Evolutionary conservation across 2,329 filamentous ascomycete genomes (phyloP).

Genomic region (Neonectria sp.): DNA sequence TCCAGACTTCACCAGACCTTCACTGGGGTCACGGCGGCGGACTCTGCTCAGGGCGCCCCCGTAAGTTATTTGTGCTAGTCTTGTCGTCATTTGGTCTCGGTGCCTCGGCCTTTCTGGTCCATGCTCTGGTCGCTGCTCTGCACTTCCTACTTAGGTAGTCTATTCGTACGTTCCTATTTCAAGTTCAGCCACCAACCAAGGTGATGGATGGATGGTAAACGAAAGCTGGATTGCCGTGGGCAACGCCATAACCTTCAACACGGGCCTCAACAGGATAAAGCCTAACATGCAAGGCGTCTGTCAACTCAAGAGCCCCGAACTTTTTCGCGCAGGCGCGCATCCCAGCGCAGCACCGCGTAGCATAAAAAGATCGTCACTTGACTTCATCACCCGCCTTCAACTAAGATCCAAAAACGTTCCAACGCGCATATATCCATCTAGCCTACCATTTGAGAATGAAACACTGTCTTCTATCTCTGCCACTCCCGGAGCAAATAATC

Average conservation of each 20-base stretch:
- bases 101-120: neutral
- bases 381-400: conserved; percentile 18
- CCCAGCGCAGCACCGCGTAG: conserved; percentile 10
- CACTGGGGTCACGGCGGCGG: neutral
- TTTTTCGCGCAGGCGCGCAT: neutral
- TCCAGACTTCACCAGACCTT: conserved; percentile 14
- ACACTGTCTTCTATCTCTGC: neutral
- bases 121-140: too few species aligned
- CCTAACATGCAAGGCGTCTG: neutral
- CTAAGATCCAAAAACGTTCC: conserved; percentile 23
- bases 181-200: too few species aligned
- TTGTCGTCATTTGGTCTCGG: conserved; percentile 3
- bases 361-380: conserved; percentile 14
- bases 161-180: neutral
- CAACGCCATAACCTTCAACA: neutral
- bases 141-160: too few species aligned
- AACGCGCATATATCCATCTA: conserved; percentile 6
- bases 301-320: neutral
- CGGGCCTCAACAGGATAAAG: neutral
- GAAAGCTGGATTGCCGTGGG: neutral
- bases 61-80: neutral
- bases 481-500: neutral
- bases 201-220: too few species aligned
- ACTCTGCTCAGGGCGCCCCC: neutral
- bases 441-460: conserved; percentile 16